A percentile compares a stretch with the other conserved stretches of the same genome.
phyloP scores from a whole-genome alignment of 2,329 filamentous ascomycete genomes.

The Aspergillus alliaceus region DNA sequence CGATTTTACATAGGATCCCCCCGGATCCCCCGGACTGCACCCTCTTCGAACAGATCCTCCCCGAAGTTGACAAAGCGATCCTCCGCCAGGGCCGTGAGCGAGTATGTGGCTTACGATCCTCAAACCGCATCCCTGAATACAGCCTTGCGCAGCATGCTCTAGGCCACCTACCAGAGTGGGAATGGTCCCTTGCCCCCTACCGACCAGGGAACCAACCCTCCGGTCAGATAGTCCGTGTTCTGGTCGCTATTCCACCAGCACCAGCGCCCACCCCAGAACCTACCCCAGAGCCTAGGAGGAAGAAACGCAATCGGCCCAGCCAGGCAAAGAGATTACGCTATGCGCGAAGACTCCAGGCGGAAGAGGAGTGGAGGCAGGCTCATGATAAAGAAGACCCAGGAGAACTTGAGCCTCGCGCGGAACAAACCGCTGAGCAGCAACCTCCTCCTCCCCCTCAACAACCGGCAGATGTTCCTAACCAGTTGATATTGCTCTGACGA shows the following conservation, averaged over 20 bases:
- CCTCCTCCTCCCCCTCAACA: too few species aligned
- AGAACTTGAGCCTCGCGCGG: neutral
- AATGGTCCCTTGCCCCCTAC: neutral
- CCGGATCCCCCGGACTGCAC: too few species aligned
- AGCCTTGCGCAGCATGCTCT: neutral
- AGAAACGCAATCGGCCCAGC: conserved; percentile 13
- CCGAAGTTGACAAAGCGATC: conserved; percentile 14
- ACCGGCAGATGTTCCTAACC: too few species aligned
- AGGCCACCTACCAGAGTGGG: neutral
- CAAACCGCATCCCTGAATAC: neutral
- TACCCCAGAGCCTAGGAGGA: too few species aligned
- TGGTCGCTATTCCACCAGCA: neutral
- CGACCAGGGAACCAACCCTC: neutral
- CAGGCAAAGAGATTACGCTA: conserved; percentile 12
- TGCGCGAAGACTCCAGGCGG: neutral
- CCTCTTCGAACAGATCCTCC: conserved; percentile 11
- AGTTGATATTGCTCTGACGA: too few species aligned
- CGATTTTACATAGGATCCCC: too few species aligned
- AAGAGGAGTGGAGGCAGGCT: neutral
- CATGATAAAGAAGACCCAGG: neutral
- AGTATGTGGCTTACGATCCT: neutral
- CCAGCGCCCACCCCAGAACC: neutral
- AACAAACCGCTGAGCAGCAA: too few species aligned
- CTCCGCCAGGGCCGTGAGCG: conserved; percentile 10
- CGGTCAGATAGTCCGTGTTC: neutral